Percentiles rank a stretch among this genome's conserved stretches.
These are phyloP conservation scores for Paramecium primaurelia DNA, from an alignment of 73 alveolate genomes.

Conservation along the genomic window DNA sequence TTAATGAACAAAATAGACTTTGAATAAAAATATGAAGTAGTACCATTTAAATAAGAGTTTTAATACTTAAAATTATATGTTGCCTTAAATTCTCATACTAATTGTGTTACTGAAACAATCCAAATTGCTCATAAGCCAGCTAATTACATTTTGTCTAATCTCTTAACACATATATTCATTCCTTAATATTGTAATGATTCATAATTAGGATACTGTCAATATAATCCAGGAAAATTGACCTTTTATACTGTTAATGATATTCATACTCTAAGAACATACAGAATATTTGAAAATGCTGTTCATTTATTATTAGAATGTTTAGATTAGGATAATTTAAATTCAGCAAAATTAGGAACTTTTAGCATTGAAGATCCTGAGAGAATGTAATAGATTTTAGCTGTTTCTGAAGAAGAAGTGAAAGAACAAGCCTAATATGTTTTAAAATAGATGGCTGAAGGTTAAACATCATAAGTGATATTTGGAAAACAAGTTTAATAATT, in stretches of 20 bases:
- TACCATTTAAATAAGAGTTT: background rate
- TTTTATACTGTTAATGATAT: background rate
- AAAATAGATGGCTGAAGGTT: background rate
- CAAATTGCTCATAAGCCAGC: background rate
- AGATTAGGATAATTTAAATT: background rate
- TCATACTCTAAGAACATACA: background rate
- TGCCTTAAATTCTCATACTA: background rate
- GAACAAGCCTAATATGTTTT: background rate
- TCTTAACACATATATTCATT: background rate
- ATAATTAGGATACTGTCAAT: background rate
- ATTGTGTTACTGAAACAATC: constrained; percentile 1
- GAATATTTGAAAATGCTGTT: constrained; percentile 10
- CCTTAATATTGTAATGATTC: background rate
- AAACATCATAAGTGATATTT: background rate
- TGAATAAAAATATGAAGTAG: background rate
- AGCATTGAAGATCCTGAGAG: background rate
- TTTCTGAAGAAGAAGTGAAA: background rate
- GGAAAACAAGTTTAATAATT: background rate
- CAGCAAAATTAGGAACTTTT: background rate
- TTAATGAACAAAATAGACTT: background rate
- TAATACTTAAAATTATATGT: background rate
- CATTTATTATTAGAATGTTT: constrained; percentile 20
- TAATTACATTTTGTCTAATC: background rate
- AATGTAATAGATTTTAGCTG: background rate
- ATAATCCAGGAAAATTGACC: background rate